Evolutionary conservation across 2,329 filamentous ascomycete genomes (phyloP).

Genomic region (Aspergillus ochraceoroseus): DNA sequence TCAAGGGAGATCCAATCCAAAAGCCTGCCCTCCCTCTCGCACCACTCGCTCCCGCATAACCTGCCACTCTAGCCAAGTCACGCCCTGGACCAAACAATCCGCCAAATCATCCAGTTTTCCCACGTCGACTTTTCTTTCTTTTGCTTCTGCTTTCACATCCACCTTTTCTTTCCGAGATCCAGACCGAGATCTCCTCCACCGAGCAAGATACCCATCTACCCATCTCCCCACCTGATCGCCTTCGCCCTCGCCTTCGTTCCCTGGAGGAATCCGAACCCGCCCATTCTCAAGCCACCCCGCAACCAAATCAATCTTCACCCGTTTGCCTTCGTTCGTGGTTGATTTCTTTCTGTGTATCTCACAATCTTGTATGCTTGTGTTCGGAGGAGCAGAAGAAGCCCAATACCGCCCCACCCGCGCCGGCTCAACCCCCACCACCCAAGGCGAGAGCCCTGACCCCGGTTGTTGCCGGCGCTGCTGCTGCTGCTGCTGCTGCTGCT

Average conservation of each 20-base stretch:
- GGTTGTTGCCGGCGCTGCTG: conserved; percentile 25
- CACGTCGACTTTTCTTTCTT: conserved; percentile 16
- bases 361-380: too few species aligned
- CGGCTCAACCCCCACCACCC: conserved; percentile 18
- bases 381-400: conserved; percentile 24
- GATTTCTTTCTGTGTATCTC: not conserved
- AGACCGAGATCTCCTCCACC: conserved; percentile 23
- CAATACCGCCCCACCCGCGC: conserved; percentile 27
- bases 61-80: conserved; percentile 74
- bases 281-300: conserved; percentile 47
- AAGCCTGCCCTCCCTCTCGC: conserved; percentile 6
- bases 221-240: conserved; percentile 17
- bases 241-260: too few species aligned
- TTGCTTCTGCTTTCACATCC: conserved; percentile 19
- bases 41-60: conserved; percentile 29
- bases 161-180: not conserved
- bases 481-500: conserved; percentile 18
- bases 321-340: conserved; percentile 38
- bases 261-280: too few species aligned
- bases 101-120: conserved; percentile 76
- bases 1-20: not conserved
- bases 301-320: conserved; percentile 60
- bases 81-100: conserved; percentile 71
- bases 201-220: conserved; percentile 29
- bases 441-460: conserved; percentile 19